These are phyloP conservation scores for Cladosporium sp. DNA, from an alignment of 2,329 filamentous ascomycete species.

Conservation along the genomic window DNA sequence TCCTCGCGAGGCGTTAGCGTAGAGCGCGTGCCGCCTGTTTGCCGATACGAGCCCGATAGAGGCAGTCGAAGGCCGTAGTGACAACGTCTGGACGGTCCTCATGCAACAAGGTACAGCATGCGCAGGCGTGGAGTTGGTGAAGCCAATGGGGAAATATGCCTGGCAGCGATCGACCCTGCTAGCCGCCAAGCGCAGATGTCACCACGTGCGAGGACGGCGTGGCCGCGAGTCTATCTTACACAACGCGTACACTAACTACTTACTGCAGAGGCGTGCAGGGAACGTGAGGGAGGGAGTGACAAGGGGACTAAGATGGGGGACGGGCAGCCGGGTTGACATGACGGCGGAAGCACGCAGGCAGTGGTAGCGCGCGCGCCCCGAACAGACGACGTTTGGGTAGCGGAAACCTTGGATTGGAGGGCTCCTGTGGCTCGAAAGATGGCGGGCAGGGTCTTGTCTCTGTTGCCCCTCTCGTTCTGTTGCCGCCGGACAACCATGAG, in stretches of 20 bases:
- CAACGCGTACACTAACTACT: constrained; percentile 3
- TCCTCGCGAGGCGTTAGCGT: not conserved
- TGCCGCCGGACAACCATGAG: constrained; percentile 15
- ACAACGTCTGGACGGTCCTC: constrained; percentile 6
- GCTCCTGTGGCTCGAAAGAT: not conserved
- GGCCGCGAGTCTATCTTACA: constrained; percentile 10
- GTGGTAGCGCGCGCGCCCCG: not conserved
- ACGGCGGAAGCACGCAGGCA: constrained; percentile 12
- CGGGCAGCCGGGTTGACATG: constrained; percentile 9
- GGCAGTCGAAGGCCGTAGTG: not conserved
- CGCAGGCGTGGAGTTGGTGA: constrained; percentile 2
- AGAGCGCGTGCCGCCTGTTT: not conserved
- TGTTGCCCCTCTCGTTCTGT: constrained; percentile 14
- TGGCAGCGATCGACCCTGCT: constrained; percentile 5
- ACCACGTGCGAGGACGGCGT: constrained; percentile 14
- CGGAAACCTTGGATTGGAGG: not conserved
- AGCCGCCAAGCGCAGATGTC: constrained; percentile 6
- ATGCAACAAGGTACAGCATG: constrained; percentile 4
- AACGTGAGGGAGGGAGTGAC: not conserved
- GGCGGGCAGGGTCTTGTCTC: constrained; percentile 12
- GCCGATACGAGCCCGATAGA: constrained; percentile 3
- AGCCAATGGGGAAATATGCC: constrained; percentile 13
- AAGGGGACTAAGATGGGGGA: not conserved
- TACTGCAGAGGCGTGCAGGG: constrained; percentile 1
- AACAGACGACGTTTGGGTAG: constrained; percentile 6